Evolutionary conservation across 176 grass and related monocot species (phyloP), one percentile per base, ranked within the genome.

Genomic region (Metroxylon sagu): DNA sequence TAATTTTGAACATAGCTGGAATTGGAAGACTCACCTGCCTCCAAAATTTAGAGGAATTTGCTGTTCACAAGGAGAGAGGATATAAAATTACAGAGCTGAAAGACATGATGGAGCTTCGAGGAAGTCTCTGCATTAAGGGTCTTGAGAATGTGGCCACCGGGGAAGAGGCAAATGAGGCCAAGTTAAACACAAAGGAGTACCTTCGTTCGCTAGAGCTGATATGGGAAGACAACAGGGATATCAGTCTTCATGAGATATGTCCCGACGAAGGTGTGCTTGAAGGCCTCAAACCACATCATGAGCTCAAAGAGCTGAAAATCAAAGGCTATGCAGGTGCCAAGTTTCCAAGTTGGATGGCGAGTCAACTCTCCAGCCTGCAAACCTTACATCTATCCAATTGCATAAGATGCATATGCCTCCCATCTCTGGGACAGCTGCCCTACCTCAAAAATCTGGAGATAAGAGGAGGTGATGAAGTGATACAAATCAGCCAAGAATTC

Each of bases 21-120:
- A 69, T 95, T 60, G 82, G 82, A 29, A 77, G 56, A 27, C 61
- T 95, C 48, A 85, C 69, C 52, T 80, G 39, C 17, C 85, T 89
- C 49, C 82, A 95, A 48, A n/a, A 80, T 28, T 71, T 95, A 60
- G 79, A 85, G 21, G 64, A 75, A 80, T 95, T 89, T 79, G 56
- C 75, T 7, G 56, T 95, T 17, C 69, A 56, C 25, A 89, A 72
- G 19, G 65, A 83, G 3, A 60, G 66, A 53, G 85, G 82, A 65
- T 77, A 83, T 57, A 89, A 60, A 67, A 85, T 89, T 67, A 65
- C 50, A 58, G 85, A 89, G 74, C 27, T 95, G 60, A 71, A 74
- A 59, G 28, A 50, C 35, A 83, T 95, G 85, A 54, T 58, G 17
- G 26, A 59, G 50, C 67, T 89, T 25, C 49, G 68, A 74, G 79